Evolutionary conservation across 306 rosid species (phyloP).

Genomic region (Crotalaria pallida): DNA sequence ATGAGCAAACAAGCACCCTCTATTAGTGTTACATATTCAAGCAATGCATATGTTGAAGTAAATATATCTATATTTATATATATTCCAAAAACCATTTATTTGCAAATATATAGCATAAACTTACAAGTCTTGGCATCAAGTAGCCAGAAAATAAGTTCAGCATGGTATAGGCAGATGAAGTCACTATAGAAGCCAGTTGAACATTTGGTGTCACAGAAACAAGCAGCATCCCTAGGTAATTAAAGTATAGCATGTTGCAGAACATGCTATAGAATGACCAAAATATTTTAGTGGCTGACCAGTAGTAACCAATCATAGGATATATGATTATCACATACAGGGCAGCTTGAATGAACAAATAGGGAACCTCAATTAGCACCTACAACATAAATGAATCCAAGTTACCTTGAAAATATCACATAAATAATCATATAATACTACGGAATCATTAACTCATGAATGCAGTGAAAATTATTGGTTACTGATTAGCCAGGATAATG

Average conservation of each 20-base stretch:
- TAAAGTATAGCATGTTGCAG: conserved; percentile 43
- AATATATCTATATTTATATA: no score
- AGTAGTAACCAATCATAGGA: conserved; percentile 51
- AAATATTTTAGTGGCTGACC: conserved; percentile 51
- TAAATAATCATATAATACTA: background rate
- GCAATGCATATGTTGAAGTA: background rate
- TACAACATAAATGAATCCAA: conserved; percentile 14
- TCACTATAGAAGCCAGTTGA: conserved; percentile 51
- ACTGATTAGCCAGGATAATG: background rate
- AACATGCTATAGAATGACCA: conserved; percentile 58
- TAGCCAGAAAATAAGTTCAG: conserved; percentile 54
- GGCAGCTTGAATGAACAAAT: conserved; percentile 38
- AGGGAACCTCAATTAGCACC: conserved; percentile 66
- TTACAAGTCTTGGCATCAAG: conserved; percentile 52
- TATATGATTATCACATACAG: conserved; percentile 48
- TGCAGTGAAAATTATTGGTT: background rate
- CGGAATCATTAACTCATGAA: background rate
- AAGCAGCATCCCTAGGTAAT: conserved; percentile 58
- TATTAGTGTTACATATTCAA: background rate
- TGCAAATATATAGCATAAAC: conserved; percentile 1
- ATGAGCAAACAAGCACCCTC: conserved; percentile 10
- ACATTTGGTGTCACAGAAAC: conserved; percentile 59
- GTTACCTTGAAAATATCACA: background rate
- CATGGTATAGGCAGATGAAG: conserved; percentile 43
- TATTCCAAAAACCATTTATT: background rate